Conservation (phyloP, 345 rosid genomes). For the Fremontodendron californicum region DNA sequence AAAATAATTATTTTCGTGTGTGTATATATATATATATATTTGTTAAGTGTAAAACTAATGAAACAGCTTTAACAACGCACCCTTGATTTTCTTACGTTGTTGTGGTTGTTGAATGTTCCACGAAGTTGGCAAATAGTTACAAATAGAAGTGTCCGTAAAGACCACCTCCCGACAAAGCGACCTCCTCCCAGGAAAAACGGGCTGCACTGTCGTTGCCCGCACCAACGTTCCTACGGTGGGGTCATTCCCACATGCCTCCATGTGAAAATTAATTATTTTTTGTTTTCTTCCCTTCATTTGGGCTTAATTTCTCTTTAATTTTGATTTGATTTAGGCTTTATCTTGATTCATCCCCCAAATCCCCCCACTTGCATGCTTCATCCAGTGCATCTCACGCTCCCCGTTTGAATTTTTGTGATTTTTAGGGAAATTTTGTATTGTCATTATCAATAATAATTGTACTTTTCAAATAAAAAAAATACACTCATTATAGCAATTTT, state of each 20-base stretch:
- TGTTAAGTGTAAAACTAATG: no score
- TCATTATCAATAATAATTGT: no score
- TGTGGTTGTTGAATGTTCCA: not conserved
- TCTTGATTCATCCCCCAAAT: not conserved
- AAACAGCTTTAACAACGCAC: no score
- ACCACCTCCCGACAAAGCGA: conserved; percentile 47
- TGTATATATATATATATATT: no score
- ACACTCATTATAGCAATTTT: no score
- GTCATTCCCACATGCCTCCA: conserved; percentile 70
- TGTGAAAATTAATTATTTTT: conserved; percentile 34
- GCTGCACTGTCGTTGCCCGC: conserved; percentile 39
- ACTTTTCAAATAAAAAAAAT: no score
- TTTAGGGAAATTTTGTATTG: no score
- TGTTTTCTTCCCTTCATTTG: not conserved
- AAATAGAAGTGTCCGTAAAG: conserved; percentile 3
- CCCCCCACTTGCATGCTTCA: not conserved
- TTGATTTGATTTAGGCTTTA: not conserved
- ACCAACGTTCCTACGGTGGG: conserved; percentile 38
- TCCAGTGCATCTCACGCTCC: not conserved
- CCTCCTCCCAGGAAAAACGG: conserved; percentile 74
- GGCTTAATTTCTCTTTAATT: conserved; percentile 9
- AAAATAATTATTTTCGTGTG: no score
- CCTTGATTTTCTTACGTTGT: no score
- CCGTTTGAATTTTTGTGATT: not conserved
- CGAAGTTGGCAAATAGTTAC: not conserved